Percentiles rank a stretch among this genome's conserved stretches.
Conservation (phyloP, 2,329 filamentous ascomycete genomes). For the Fusarium sp. region DNA sequence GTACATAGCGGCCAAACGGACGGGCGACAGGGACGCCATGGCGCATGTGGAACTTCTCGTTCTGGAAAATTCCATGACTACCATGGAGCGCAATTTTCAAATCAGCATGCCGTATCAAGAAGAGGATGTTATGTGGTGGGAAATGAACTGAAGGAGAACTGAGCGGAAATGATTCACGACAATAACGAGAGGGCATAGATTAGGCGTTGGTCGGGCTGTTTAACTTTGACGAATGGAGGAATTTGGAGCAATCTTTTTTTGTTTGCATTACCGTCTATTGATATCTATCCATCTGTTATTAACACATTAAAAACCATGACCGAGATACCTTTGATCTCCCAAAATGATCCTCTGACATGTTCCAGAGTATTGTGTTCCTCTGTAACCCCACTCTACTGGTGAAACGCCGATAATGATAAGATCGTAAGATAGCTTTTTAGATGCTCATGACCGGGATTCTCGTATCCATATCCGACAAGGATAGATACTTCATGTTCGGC, state of each 20-base stretch:
- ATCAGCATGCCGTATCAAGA: constrained; percentile 34
- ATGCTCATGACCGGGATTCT: not conserved
- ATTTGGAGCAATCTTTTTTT: constrained; percentile 2
- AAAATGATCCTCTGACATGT: constrained; percentile 9
- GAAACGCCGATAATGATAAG: constrained; percentile 34
- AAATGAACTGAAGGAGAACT: constrained; percentile 22
- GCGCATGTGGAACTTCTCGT: constrained; percentile 38
- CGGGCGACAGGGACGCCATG: constrained; percentile 43
- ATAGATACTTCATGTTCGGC: constrained; percentile 18
- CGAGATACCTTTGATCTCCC: not conserved
- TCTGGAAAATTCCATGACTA: constrained; percentile 32
- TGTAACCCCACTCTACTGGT: constrained; percentile 33
- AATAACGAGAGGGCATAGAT: not conserved
- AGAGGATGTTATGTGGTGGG: constrained; percentile 41
- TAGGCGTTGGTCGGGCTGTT: not conserved
- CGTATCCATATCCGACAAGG: not conserved
- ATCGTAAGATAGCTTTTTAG: constrained; percentile 1
- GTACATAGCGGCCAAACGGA: constrained; percentile 44
- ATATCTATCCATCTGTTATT: constrained; percentile 26
- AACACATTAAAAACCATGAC: constrained; percentile 10
- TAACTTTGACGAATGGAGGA: constrained; percentile 4
- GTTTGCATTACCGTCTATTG: constrained; percentile 3
- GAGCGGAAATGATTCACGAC: constrained; percentile 1
- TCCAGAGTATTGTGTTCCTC: constrained; percentile 23
- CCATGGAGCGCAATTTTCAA: constrained; percentile 41